phyloP scores from a whole-genome alignment of 345 rosid species.

The Ceriops tagal region DNA sequence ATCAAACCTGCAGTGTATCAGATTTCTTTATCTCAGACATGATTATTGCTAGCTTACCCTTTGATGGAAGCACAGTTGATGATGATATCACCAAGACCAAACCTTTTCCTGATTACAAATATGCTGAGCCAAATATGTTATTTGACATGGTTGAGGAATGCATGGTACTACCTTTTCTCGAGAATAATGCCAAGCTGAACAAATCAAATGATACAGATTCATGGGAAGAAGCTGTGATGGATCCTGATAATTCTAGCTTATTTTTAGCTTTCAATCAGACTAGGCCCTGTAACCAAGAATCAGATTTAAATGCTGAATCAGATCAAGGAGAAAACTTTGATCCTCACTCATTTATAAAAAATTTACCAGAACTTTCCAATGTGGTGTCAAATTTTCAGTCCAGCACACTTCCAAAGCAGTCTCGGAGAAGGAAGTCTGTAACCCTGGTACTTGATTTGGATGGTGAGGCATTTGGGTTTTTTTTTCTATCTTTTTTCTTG shows the following conservation, averaged over 20 bases:
- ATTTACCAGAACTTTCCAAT: constrained; percentile 78
- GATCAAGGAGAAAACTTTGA: constrained; percentile 69
- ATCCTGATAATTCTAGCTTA: constrained; percentile 46
- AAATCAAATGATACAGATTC: constrained; percentile 38
- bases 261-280: constrained; percentile 61
- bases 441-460: constrained; percentile 94
- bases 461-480: constrained; percentile 46
- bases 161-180: constrained; percentile 71
- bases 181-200: constrained; percentile 54
- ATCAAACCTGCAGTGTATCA: constrained; percentile 54
- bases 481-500: not conserved
- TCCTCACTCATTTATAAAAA: constrained; percentile 67
- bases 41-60: constrained; percentile 50
- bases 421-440: constrained; percentile 49
- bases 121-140: constrained; percentile 51
- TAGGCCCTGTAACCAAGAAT: constrained; percentile 44
- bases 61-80: constrained; percentile 40
- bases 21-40: constrained; percentile 62
- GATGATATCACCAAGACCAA: constrained; percentile 27
- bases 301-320: constrained; percentile 45
- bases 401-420: constrained; percentile 35
- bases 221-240: constrained; percentile 39
- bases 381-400: constrained; percentile 58
- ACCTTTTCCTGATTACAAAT: constrained; percentile 56
- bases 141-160: constrained; percentile 64